Evolutionary conservation across 805 yeast species (phyloP), one percentile per base, ranked within the genome.

Genomic region (Yarrowia hollandica): DNA sequence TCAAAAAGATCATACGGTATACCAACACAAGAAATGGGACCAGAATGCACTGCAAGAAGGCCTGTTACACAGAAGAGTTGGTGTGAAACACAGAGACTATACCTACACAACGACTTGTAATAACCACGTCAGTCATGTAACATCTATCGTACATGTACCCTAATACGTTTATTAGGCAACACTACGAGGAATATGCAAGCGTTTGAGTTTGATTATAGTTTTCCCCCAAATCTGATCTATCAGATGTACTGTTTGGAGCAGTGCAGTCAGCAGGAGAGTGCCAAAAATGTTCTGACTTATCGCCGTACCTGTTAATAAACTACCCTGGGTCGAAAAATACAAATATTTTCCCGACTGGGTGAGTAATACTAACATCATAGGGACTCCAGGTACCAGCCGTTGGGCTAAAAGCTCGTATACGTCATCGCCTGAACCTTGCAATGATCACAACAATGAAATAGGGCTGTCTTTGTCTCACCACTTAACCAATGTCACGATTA

Each of bases 351-450:
- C 3, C 9, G n/a, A 14, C 11, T 5, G 41, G 41, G 26, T 15
- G 18, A 23, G 15, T 18, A 15, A 10, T 11, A 18, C 9, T 37
- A 12, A 26, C 11, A 21, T 37, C 22, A 25, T 21, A 37, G 41
- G 12, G 8, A 35, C 39, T 22, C n/a, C 19, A 37, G 41, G 41
- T 19, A 37, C 26, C 19, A 5, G 22, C 48, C 48, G 48, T 41
- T 41, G 14, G 11, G 33, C 48, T 41, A 41, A 41, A 41, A 11
- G 19, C 30, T 41, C 48, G 48, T 41, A 41, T 41, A 41, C 11
- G 33, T 16, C 48, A 41, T 41, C 48, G 26, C 48, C 22, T 18
- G n/a, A 41, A 41, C 48, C 18, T 41, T 41, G 33, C 42, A 6
- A 12, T 10, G 8, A 10, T 10, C 9, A 12, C 12, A 12, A 26